Evolutionary conservation across 2,329 filamentous ascomycete species (phyloP).

Genomic region (Colletotrichum paranaense): DNA sequence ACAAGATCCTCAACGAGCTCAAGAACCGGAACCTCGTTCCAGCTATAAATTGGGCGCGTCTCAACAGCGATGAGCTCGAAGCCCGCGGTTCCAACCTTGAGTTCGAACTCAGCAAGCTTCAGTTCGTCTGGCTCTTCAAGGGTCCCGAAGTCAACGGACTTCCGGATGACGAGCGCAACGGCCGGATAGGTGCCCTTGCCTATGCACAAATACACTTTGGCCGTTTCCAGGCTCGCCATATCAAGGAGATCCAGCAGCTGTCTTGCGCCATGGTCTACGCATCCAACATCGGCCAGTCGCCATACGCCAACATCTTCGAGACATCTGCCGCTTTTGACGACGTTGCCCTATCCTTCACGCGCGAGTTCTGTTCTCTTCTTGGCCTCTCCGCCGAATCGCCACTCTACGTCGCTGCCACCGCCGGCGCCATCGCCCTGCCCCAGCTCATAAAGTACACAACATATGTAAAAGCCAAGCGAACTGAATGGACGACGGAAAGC

Average conservation of each 20-base stretch:
- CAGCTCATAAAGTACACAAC: constrained; percentile 88
- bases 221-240: constrained; percentile 79
- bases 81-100: constrained; percentile 90
- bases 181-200: constrained; percentile 72
- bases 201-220: constrained; percentile 83
- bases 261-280: constrained; percentile 84
- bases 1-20: constrained; percentile 84
- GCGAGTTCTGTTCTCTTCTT: constrained; percentile 93
- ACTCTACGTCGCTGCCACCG: constrained; percentile 91
- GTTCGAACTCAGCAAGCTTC: constrained; percentile 91
- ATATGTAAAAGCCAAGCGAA: constrained; percentile 89
- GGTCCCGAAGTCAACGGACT: constrained; percentile 66
- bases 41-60: constrained; percentile 87
- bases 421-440: constrained; percentile 90
- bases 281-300: constrained; percentile 79
- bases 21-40: constrained; percentile 80
- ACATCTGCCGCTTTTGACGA: constrained; percentile 83
- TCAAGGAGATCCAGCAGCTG: constrained; percentile 83
- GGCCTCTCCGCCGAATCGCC: constrained; percentile 92
- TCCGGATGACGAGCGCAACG: constrained; percentile 63
- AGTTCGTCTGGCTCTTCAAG: constrained; percentile 90
- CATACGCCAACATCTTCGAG: constrained; percentile 83
- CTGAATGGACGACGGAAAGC: constrained; percentile 93
- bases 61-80: constrained; percentile 78
- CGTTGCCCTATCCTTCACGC: constrained; percentile 86